Percentiles rank a stretch among this genome's conserved stretches.
phyloP scores from a whole-genome alignment of 805 yeast species.

The Zygosaccharomyces bisporus region DNA sequence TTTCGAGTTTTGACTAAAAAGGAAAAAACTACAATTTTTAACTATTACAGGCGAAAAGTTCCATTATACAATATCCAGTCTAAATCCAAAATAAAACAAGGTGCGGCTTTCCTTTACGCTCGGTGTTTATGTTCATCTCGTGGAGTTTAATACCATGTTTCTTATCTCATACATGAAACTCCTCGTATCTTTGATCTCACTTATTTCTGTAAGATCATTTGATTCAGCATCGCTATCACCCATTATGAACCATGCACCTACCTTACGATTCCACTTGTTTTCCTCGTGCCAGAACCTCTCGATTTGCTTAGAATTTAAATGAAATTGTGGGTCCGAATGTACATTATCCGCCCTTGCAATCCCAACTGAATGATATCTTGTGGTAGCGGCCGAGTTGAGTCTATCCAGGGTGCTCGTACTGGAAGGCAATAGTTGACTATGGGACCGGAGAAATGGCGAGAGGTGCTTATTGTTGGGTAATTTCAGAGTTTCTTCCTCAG shows the following conservation, averaged over 20 bases:
- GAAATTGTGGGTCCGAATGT: slow-evolving; percentile 15
- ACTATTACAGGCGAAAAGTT: not conserved
- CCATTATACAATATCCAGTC: not conserved
- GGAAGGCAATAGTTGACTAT: slow-evolving; percentile 24
- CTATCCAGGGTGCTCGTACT: slow-evolving; percentile 13
- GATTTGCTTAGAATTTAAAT: slow-evolving; percentile 21
- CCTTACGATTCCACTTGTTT: slow-evolving; percentile 33
- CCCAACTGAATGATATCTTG: slow-evolving; percentile 26
- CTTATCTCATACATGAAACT: slow-evolving; percentile 36
- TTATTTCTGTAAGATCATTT: slow-evolving; percentile 2
- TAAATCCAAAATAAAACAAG: not conserved
- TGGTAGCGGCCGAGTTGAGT: slow-evolving; percentile 19
- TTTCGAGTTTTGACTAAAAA: slow-evolving; percentile 1
- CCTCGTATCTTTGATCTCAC: slow-evolving; percentile 20
- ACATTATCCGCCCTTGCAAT: slow-evolving; percentile 5
- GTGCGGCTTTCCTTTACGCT: not conserved
- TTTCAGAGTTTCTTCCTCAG: slow-evolving; percentile 9
- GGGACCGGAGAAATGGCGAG: slow-evolving; percentile 26
- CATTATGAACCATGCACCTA: slow-evolving; percentile 32
- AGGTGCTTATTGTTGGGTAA: slow-evolving; percentile 7
- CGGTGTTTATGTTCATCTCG: slow-evolving; percentile 19
- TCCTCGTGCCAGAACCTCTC: slow-evolving; percentile 36
- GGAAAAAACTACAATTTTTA: slow-evolving; percentile 1
- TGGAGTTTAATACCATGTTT: slow-evolving; percentile 35
- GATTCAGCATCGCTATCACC: slow-evolving; percentile 15